Conservation (phyloP, 371 early-diverging fungal genomes). For the Haplosporangium sp. region DNA sequence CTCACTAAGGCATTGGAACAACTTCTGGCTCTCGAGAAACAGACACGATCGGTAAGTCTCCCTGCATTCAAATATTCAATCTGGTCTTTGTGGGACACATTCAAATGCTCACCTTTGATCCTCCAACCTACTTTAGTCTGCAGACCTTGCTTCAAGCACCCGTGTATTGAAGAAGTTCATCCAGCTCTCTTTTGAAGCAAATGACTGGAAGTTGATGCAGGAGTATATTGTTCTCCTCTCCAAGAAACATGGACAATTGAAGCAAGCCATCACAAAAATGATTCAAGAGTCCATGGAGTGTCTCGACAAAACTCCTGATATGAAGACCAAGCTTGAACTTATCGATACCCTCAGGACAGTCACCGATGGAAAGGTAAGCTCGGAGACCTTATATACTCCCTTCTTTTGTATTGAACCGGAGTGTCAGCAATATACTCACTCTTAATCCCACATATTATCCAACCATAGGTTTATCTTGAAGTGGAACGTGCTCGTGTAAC, state of each 20-base stretch:
- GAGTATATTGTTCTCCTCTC: conserved; percentile 91
- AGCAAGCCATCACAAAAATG: conserved; percentile 95
- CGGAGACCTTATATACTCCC: too few relatives aligned
- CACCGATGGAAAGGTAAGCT: conserved; percentile 94
- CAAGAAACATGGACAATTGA: conserved; percentile 96
- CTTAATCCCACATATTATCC: not conserved
- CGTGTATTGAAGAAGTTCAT: conserved; percentile 87
- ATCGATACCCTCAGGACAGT: conserved; percentile 95
- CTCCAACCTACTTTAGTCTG: conserved; percentile 66
- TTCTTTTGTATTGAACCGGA: too few relatives aligned
- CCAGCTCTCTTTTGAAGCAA: conserved; percentile 75
- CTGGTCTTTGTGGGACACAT: not conserved
- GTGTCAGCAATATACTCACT: not conserved
- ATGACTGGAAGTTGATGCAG: conserved; percentile 90
- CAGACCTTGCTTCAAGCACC: conserved; percentile 89
- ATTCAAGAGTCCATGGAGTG: conserved; percentile 93
- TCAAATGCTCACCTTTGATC: not conserved
- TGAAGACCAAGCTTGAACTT: conserved; percentile 87
- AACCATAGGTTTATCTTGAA: conserved; percentile 92
- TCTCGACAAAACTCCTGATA: conserved; percentile 86
- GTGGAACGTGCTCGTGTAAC: conserved; percentile 97
- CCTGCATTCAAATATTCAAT: not conserved
- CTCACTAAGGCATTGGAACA: conserved; percentile 87
- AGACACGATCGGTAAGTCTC: conserved; percentile 85
- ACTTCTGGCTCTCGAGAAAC: conserved; percentile 87